These are phyloP conservation scores for Diaporthe ilicicola DNA, from an alignment of 2,329 filamentous ascomycete genomes.

Conservation along the genomic window DNA sequence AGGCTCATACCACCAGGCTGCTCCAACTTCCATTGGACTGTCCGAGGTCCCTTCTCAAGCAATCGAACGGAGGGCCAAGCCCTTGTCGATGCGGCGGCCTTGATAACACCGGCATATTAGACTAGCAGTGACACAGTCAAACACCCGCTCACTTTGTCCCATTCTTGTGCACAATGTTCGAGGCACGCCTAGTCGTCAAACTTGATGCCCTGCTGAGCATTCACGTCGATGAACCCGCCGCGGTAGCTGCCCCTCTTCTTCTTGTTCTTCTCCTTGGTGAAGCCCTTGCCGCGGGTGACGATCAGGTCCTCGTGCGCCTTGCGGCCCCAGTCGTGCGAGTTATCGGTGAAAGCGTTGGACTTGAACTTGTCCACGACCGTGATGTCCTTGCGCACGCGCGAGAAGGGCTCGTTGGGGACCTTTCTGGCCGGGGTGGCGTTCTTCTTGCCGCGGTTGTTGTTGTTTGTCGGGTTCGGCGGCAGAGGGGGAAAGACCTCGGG, in stretches of 20 bases:
- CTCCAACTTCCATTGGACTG: too few relatives aligned
- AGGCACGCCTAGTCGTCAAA: conserved; percentile 79
- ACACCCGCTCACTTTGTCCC: too few relatives aligned
- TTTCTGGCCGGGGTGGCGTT: conserved; percentile 54
- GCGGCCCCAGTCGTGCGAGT: conserved; percentile 87
- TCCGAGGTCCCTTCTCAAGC: background rate
- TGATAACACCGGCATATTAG: background rate
- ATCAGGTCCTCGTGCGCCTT: conserved; percentile 88
- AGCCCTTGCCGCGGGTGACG: conserved; percentile 92
- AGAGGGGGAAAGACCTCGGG: conserved; percentile 59
- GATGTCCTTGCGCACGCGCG: conserved; percentile 75
- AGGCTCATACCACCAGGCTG: background rate
- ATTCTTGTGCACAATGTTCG: background rate
- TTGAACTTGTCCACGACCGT: conserved; percentile 73
- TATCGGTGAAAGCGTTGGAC: conserved; percentile 75
- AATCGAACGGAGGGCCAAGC: too few relatives aligned
- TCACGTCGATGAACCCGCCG: conserved; percentile 86
- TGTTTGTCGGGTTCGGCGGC: conserved; percentile 56
- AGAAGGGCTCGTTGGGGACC: conserved; percentile 74
- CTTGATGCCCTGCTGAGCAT: conserved; percentile 85
- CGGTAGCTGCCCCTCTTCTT: conserved; percentile 92
- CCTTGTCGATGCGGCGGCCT: background rate
- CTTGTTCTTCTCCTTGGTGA: conserved; percentile 99
- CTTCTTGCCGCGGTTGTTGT: conserved; percentile 51
- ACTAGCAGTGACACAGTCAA: background rate